Evolutionary conservation across 805 yeast genomes (phyloP).

Genomic region (Yarrowia yakushimensis): DNA sequence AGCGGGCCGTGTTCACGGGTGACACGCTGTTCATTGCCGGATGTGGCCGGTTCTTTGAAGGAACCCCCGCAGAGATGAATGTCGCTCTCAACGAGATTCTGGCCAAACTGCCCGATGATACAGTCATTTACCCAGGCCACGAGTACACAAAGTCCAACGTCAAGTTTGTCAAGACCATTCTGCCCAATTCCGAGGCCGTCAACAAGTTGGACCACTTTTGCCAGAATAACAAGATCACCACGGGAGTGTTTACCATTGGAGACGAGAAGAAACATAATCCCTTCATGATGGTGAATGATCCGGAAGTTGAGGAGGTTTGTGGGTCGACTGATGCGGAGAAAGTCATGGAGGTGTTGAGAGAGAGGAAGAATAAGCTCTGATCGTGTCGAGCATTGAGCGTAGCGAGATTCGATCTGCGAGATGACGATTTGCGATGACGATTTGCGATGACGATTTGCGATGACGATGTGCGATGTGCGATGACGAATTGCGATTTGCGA

Average conservation of each 20-base stretch:
- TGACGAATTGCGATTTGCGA: too few relatives aligned
- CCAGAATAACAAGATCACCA: conserved; percentile 60
- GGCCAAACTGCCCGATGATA: conserved; percentile 59
- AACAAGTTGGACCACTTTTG: conserved; percentile 51
- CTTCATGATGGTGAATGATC: conserved; percentile 75
- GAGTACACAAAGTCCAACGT: conserved; percentile 87
- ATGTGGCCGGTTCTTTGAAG: conserved; percentile 96
- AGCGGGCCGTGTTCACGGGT: conserved; percentile 85
- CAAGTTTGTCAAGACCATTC: conserved; percentile 65
- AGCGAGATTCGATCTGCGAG: too few relatives aligned
- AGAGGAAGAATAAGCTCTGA: conserved; percentile 58
- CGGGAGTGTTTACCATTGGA: conserved; percentile 78
- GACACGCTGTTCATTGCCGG: conserved; percentile 94
- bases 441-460: too few relatives aligned
- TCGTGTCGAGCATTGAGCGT: too few relatives aligned
- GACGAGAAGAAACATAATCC: conserved; percentile 87
- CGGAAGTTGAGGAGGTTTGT: conserved; percentile 50
- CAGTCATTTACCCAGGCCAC: conserved; percentile 88
- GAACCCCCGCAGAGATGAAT: conserved; percentile 78
- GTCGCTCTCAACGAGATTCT: conserved; percentile 57
- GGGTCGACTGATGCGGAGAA: conserved; percentile 50
- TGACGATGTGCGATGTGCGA: too few relatives aligned
- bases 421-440: too few relatives aligned
- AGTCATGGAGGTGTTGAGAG: conserved; percentile 71
- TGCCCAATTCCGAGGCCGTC: conserved; percentile 50